Conservation (phyloP, 2,329 filamentous ascomycete species). For the Fusarium tupiense region DNA sequence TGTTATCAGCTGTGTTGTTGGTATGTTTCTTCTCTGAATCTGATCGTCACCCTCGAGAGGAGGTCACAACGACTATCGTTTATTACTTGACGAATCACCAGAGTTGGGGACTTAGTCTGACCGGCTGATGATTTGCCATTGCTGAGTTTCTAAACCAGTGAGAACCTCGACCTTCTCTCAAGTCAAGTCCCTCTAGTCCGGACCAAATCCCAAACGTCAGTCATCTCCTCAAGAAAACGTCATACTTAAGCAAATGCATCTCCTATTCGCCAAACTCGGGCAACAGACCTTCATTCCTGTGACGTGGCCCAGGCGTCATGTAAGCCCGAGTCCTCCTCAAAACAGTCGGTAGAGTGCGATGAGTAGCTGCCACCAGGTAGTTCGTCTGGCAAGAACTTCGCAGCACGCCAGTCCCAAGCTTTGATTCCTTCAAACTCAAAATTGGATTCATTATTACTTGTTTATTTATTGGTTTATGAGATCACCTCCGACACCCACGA, state of each 20-base stretch:
- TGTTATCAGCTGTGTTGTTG: rapidly evolving
- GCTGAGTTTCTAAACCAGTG: no score
- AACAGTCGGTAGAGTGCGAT: rapidly evolving
- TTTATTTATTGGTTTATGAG: not conserved
- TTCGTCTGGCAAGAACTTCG: rapidly evolving
- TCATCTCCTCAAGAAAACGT: rapidly evolving
- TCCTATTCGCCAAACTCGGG: rapidly evolving
- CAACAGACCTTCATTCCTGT: no score
- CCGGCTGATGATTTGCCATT: no score
- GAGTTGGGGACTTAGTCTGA: rapidly evolving
- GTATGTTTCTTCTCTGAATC: not conserved
- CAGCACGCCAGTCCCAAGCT: not conserved
- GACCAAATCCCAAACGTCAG: no score
- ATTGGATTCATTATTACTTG: rapidly evolving
- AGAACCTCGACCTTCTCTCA: no score
- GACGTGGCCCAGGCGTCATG: not conserved
- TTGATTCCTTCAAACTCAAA: rapidly evolving
- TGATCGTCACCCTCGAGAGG: rapidly evolving
- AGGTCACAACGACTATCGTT: not conserved
- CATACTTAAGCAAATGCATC: no score
- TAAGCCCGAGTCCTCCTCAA: not conserved
- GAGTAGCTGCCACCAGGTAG: not conserved
- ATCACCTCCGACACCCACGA: not conserved
- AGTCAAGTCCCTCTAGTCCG: no score
- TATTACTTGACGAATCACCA: not conserved